Percentiles rank a stretch among this genome's conserved stretches.
phyloP scores from a whole-genome alignment of 2,329 filamentous ascomycete species.

The Diaporthe citrichinensis region DNA sequence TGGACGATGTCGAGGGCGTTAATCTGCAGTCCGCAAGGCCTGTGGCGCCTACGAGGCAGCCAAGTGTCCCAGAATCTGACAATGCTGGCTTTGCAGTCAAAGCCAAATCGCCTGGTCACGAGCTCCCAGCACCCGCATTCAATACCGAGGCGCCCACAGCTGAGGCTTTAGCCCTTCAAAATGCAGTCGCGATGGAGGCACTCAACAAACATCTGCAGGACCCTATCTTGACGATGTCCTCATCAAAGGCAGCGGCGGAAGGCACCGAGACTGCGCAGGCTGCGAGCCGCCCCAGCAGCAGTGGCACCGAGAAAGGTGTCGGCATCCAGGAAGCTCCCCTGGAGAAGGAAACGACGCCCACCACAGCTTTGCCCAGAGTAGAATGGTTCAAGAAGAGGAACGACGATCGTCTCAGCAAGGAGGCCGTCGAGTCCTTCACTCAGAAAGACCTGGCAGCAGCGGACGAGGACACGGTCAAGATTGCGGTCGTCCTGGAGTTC shows the following conservation, averaged over 20 bases:
- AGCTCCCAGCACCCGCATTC: neutral
- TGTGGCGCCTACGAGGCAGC: conserved; percentile 34
- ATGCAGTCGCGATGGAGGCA: conserved; percentile 30
- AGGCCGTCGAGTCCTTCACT: conserved; percentile 42
- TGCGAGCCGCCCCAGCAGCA: conserved; percentile 1
- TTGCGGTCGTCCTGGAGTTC: conserved; percentile 55
- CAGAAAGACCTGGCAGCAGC: conserved; percentile 43
- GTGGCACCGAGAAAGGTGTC: neutral
- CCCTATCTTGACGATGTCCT: neutral
- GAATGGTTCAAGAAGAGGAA: conserved; percentile 11
- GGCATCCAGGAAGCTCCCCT: neutral
- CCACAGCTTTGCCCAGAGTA: neutral
- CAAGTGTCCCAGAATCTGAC: conserved; percentile 9
- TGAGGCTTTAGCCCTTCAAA: conserved; percentile 7
- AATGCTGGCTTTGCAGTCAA: conserved; percentile 21
- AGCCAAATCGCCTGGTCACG: neutral
- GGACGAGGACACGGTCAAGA: conserved; percentile 47
- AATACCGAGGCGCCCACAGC: neutral
- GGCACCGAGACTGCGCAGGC: neutral
- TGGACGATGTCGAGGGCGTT: neutral
- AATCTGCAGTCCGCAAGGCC: neutral
- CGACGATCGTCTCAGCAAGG: conserved; percentile 8
- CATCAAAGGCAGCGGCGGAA: neutral
- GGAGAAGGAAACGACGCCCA: neutral
- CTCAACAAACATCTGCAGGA: conserved; percentile 32